phyloP scores from a whole-genome alignment of 2,329 filamentous ascomycete species.

The Colletotrichum sublineola region DNA sequence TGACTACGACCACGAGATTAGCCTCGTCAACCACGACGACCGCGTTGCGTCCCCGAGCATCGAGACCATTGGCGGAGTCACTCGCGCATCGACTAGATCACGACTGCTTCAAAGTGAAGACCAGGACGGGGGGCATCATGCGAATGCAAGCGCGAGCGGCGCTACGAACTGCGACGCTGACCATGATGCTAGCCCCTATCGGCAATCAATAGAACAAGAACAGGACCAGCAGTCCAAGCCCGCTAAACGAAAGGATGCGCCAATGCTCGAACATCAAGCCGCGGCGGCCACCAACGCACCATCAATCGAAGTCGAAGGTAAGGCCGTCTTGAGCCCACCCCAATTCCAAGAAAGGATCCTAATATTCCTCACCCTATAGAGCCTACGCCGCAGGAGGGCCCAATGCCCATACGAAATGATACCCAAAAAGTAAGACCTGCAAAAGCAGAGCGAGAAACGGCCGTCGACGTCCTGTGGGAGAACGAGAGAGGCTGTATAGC shows the following conservation, averaged over 20 bases:
- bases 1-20: slow-evolving; percentile 80
- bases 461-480: slow-evolving; percentile 92
- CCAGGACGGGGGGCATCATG: slow-evolving; percentile 1
- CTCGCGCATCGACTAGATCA: slow-evolving; percentile 33
- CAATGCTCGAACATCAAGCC: slow-evolving; percentile 6
- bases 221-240: slow-evolving; percentile 8
- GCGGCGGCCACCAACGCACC: slow-evolving; percentile 27
- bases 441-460: slow-evolving; percentile 60
- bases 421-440: slow-evolving; percentile 18
- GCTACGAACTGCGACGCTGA: background rate
- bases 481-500: slow-evolving; percentile 93
- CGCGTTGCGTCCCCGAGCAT: slow-evolving; percentile 29
- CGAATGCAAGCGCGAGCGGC: background rate
- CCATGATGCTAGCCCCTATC: slow-evolving; percentile 8
- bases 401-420: slow-evolving; percentile 8
- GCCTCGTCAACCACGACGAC: slow-evolving; percentile 70
- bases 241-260: slow-evolving; percentile 11
- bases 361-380: background rate
- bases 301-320: slow-evolving; percentile 43
- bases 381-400: slow-evolving; percentile 33
- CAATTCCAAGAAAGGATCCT: background rate
- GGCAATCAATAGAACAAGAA: slow-evolving; percentile 14
- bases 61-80: slow-evolving; percentile 19
- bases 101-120: slow-evolving; percentile 34
- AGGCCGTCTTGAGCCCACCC: background rate